Percentiles rank a stretch among this genome's conserved stretches.
phyloP scores from a whole-genome alignment of 805 yeast genomes.

The Geotrichum ghanense region DNA sequence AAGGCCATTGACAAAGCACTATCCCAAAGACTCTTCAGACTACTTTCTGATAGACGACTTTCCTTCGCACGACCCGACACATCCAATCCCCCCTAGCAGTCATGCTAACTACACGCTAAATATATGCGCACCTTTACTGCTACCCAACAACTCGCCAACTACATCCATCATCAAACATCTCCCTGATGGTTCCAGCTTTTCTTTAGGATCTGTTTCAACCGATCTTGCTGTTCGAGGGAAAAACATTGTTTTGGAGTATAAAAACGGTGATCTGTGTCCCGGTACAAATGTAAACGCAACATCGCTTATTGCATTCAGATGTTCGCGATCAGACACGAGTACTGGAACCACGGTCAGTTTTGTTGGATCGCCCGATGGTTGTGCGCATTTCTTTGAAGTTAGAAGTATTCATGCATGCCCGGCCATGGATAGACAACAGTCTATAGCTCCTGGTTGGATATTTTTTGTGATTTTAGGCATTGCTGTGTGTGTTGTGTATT shows the following conservation, averaged over 20 bases:
- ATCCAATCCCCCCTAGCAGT: constrained; percentile 31
- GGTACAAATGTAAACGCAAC: constrained; percentile 32
- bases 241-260: constrained; percentile 58
- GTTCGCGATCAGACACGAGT: constrained; percentile 58
- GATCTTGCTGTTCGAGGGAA: constrained; percentile 61
- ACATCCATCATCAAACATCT: constrained; percentile 52
- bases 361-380: constrained; percentile 62
- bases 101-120: constrained; percentile 64
- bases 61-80: not conserved
- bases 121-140: constrained; percentile 50
- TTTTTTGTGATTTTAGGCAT: constrained; percentile 47
- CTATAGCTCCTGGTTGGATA: constrained; percentile 38
- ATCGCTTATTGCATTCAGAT: constrained; percentile 59
- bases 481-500: constrained; percentile 33
- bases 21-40: constrained; percentile 13
- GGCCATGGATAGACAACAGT: constrained; percentile 55
- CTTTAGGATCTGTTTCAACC: constrained; percentile 45
- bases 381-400: constrained; percentile 76
- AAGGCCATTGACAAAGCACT: constrained; percentile 26
- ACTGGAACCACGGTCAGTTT: constrained; percentile 54
- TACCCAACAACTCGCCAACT: constrained; percentile 25
- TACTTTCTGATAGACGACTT: not conserved
- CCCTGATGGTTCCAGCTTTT: constrained; percentile 31
- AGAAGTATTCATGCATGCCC: constrained; percentile 82
- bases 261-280: constrained; percentile 41